These are phyloP conservation scores for Geranomyces michiganensis DNA, from an alignment of 192 early-diverging fungal genomes.

Conservation along the genomic window DNA sequence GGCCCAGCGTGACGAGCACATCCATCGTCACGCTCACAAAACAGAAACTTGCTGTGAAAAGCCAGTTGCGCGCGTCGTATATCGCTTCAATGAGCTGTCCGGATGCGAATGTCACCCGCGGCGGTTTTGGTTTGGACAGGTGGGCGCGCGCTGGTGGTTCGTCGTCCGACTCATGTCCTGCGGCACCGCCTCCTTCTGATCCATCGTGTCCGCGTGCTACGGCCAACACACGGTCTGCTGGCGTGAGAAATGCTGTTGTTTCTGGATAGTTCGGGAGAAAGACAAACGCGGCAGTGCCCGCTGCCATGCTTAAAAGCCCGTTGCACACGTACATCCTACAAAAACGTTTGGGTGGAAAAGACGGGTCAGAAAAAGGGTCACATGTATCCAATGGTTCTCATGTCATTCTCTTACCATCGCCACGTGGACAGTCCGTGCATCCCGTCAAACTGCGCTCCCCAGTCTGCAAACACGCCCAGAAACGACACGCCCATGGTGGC, in stretches of 20 bases:
- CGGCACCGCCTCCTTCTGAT: slow-evolving; percentile 20
- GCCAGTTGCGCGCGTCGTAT: slow-evolving; percentile 31
- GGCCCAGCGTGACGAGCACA: slow-evolving; percentile 16
- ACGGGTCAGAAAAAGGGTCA: not conserved
- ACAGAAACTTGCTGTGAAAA: slow-evolving; percentile 20
- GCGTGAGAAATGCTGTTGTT: slow-evolving; percentile 39
- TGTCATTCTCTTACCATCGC: slow-evolving; percentile 24
- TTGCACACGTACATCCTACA: slow-evolving; percentile 31
- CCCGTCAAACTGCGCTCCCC: slow-evolving; percentile 21
- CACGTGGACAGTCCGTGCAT: slow-evolving; percentile 25
- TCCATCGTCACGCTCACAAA: slow-evolving; percentile 21
- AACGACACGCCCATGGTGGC: slow-evolving; percentile 30
- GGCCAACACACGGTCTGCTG: slow-evolving; percentile 42
- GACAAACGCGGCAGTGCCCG: slow-evolving; percentile 13
- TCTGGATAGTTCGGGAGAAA: slow-evolving; percentile 42
- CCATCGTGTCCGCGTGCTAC: slow-evolving; percentile 35
- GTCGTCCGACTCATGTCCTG: slow-evolving; percentile 14
- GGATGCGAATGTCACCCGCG: slow-evolving; percentile 22
- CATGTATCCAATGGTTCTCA: not conserved
- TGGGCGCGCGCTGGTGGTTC: not conserved
- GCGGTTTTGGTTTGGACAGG: slow-evolving; percentile 5
- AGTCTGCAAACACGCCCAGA: slow-evolving; percentile 33
- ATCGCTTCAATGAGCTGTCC: slow-evolving; percentile 32
- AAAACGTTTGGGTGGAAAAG: too few species aligned
- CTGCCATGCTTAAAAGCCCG: slow-evolving; percentile 16